These are phyloP conservation scores for Tulasnella sp. DNA, from an alignment of 768 basidiomycete genomes.

Conservation along the genomic window DNA sequence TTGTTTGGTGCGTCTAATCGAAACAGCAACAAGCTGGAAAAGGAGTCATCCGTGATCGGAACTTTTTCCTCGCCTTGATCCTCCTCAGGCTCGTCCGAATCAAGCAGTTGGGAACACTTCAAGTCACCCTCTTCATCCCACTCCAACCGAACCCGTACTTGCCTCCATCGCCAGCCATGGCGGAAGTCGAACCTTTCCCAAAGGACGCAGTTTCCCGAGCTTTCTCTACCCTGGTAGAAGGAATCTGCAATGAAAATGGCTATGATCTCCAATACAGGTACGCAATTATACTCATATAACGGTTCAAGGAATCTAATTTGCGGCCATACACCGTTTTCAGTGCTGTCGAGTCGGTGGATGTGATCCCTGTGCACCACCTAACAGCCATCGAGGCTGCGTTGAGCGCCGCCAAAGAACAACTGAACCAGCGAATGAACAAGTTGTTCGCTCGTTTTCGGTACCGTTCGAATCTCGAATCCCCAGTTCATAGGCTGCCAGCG, in stretches of 20 bases:
- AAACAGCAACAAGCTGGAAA: no score
- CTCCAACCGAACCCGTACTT: background rate
- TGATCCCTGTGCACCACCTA: background rate
- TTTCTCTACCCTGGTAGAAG: background rate
- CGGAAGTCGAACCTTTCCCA: background rate
- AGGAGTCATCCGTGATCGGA: no score
- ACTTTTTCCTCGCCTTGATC: no score
- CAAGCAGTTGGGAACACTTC: background rate
- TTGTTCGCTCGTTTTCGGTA: background rate
- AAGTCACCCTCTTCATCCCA: background rate
- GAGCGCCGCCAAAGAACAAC: background rate
- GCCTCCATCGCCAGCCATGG: background rate
- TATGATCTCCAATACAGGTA: background rate
- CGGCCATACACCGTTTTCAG: background rate
- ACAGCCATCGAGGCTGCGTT: background rate
- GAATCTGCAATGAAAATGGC: background rate
- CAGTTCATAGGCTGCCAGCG: background rate
- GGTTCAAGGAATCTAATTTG: background rate
- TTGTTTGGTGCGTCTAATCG: no score
- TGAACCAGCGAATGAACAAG: background rate
- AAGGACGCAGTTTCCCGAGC: background rate
- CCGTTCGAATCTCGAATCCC: background rate
- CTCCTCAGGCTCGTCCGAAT: background rate
- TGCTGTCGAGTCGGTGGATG: background rate
- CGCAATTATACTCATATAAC: background rate